A percentile compares a stretch with the other conserved stretches of the same genome.
These are phyloP conservation scores for Xylariaceae sp. DNA, from an alignment of 2,329 filamentous ascomycete genomes.

Conservation along the genomic window DNA sequence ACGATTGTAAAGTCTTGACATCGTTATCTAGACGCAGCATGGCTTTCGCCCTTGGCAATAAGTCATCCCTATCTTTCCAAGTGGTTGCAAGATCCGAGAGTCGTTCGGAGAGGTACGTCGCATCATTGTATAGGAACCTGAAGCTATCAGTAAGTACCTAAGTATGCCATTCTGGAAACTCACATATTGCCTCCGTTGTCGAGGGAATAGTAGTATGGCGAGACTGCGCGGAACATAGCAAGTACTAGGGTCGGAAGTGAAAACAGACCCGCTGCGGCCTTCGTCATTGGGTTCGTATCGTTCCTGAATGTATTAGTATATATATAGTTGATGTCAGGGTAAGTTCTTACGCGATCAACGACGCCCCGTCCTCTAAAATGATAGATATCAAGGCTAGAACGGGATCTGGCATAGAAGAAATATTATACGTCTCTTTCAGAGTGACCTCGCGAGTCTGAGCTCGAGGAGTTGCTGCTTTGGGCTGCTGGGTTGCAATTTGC, in stretches of 20 bases:
- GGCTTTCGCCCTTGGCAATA: constrained; percentile 44
- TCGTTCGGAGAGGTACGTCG: constrained; percentile 57
- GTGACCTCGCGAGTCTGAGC: constrained; percentile 61
- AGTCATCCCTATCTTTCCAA: constrained; percentile 52
- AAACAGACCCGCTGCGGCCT: constrained; percentile 67
- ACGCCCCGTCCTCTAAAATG: constrained; percentile 57
- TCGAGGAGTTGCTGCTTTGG: constrained; percentile 11
- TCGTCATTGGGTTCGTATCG: constrained; percentile 54
- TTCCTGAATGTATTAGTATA: constrained; percentile 23
- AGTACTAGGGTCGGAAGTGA: constrained; percentile 67
- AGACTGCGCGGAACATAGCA: constrained; percentile 75
- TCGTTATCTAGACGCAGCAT: constrained; percentile 59
- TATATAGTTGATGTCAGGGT: not conserved
- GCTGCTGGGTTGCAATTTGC: constrained; percentile 16
- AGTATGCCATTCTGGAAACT: constrained; percentile 20
- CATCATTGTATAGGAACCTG: constrained; percentile 65
- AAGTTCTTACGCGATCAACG: constrained; percentile 44
- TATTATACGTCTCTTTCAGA: constrained; percentile 79
- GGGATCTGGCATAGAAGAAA: constrained; percentile 80
- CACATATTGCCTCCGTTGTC: constrained; percentile 62
- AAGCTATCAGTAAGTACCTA: constrained; percentile 6
- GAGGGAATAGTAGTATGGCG: constrained; percentile 67
- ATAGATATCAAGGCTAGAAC: constrained; percentile 63
- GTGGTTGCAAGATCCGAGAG: constrained; percentile 43
- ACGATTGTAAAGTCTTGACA: constrained; percentile 53